Conservation (phyloP, 257 asterid species). For the Solanum tacnaense region DNA sequence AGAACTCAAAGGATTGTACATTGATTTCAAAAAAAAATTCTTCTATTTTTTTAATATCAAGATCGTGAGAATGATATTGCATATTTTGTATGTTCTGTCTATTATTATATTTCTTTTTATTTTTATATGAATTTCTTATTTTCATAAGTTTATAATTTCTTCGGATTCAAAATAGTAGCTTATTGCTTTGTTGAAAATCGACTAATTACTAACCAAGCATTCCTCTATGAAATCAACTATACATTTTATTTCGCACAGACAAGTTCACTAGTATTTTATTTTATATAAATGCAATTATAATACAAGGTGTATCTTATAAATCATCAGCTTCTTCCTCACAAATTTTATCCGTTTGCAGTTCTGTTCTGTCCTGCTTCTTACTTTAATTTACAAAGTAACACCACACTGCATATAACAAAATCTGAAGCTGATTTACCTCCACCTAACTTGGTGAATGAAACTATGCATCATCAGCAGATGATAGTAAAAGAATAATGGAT, state of each 20-base stretch:
- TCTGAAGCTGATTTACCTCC: neutral
- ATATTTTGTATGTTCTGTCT: too few relatives aligned
- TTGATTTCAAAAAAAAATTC: too few relatives aligned
- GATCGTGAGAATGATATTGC: too few relatives aligned
- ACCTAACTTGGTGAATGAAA: neutral
- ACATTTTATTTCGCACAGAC: neutral
- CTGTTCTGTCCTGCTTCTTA: neutral
- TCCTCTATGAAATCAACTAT: neutral
- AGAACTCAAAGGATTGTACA: too few relatives aligned
- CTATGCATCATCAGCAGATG: constrained; percentile 18
- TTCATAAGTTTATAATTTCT: too few relatives aligned
- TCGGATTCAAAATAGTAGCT: neutral
- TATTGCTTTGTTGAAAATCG: neutral
- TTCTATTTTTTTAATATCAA: too few relatives aligned
- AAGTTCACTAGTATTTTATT: neutral
- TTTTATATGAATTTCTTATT: too few relatives aligned
- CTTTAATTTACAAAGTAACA: neutral
- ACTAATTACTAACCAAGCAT: neutral
- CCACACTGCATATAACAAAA: neutral
- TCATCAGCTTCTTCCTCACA: neutral
- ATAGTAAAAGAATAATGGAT: constrained; percentile 55
- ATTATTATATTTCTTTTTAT: too few relatives aligned
- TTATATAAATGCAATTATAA: neutral
- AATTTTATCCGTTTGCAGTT: neutral
- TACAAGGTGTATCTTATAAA: neutral